phyloP scores from a whole-genome alignment of 768 basidiomycete genomes.

The Zangia roseola region DNA sequence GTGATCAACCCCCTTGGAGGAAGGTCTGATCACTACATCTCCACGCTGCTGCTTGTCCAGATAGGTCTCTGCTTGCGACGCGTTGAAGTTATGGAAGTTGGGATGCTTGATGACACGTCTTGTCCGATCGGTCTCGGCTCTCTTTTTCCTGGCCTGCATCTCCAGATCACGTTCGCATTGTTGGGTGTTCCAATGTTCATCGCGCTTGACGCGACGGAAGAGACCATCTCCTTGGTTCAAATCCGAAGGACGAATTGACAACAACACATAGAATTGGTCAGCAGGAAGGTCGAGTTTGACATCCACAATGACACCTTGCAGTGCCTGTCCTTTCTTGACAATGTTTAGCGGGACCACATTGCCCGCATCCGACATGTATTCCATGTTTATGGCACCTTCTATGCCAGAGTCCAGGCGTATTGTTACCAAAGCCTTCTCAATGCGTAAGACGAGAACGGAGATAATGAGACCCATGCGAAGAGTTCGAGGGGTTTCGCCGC shows the following conservation, averaged over 20 bases:
- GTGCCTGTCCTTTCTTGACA: constrained; percentile 75
- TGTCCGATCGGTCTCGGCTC: constrained; percentile 74
- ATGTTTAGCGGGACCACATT: constrained; percentile 42
- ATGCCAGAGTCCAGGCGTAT: constrained; percentile 92
- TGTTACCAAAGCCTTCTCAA: constrained; percentile 45
- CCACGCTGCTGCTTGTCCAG: constrained; percentile 90
- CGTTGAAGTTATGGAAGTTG: constrained; percentile 95
- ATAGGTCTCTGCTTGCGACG: constrained; percentile 83
- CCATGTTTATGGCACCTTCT: constrained; percentile 70
- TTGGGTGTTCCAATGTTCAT: constrained; percentile 64
- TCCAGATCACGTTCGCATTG: constrained; percentile 68
- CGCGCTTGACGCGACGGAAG: constrained; percentile 57
- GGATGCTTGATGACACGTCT: constrained; percentile 95
- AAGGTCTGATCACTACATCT: constrained; percentile 94
- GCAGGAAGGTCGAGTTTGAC: constrained; percentile 61
- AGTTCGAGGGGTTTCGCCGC: constrained; percentile 83
- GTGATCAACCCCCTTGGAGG: constrained; percentile 90
- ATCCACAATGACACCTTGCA: constrained; percentile 76
- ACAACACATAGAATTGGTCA: constrained; percentile 65
- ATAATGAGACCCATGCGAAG: constrained; percentile 79
- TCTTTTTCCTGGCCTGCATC: constrained; percentile 76
- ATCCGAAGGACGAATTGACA: constrained; percentile 70
- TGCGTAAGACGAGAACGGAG: constrained; percentile 65
- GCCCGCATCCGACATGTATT: constrained; percentile 54
- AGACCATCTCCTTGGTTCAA: constrained; percentile 59